Evolutionary conservation across 179 eudicot genomes (phyloP).

Genomic region (Spinacia oleracea): DNA sequence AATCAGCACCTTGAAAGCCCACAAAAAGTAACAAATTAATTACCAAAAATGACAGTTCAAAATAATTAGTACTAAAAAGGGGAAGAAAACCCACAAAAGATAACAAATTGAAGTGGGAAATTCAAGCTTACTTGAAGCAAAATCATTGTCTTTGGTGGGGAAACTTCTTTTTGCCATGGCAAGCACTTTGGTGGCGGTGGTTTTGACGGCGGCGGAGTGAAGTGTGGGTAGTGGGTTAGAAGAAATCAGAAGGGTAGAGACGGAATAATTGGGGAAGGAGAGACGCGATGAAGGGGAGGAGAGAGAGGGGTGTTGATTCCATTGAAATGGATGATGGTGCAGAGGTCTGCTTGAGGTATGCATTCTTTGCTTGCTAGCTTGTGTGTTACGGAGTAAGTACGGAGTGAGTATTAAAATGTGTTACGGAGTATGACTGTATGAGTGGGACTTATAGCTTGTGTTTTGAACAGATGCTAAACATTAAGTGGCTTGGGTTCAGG

Average conservation of each 20-base stretch:
- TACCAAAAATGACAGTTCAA: not conserved
- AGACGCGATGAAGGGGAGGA: conserved; percentile 13
- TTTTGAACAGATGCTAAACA: too few species aligned
- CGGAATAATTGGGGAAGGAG: conserved; percentile 14
- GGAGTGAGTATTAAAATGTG: too few species aligned
- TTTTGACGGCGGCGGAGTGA: not conserved
- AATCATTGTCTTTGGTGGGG: conserved; percentile 36
- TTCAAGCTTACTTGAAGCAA: conserved; percentile 41
- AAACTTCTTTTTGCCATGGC: conserved; percentile 44
- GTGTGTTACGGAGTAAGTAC: too few species aligned
- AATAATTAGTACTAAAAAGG: not conserved
- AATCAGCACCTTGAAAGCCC: conserved; percentile 59
- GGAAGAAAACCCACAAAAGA: not conserved
- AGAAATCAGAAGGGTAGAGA: conserved; percentile 10
- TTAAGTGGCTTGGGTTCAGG: too few species aligned
- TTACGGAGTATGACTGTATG: too few species aligned
- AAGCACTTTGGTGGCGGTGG: conserved; percentile 3
- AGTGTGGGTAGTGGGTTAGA: not conserved
- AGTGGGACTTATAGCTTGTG: too few species aligned
- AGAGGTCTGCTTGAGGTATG: not conserved
- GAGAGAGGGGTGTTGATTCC: conserved; percentile 12
- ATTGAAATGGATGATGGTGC: conserved; percentile 13
- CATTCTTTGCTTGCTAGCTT: too few species aligned
- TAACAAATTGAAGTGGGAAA: not conserved
- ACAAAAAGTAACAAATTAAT: conserved; percentile 3